Conservation (phyloP, 192 early-diverging fungal genomes). For the Podila horticola region DNA sequence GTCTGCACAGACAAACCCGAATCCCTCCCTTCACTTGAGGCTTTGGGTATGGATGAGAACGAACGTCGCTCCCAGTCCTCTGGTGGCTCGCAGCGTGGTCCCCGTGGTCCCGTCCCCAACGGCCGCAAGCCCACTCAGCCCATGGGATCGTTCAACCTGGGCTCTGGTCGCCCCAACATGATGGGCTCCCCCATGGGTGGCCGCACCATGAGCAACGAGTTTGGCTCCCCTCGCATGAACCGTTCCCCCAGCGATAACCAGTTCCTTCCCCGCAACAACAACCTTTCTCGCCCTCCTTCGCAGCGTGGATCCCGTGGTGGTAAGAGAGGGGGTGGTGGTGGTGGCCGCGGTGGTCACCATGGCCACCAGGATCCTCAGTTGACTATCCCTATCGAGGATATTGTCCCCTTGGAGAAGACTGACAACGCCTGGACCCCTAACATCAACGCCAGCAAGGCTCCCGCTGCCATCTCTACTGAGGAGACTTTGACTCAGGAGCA, state of each 20-base stretch:
- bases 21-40: slow-evolving; percentile 62
- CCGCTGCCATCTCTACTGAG: slow-evolving; percentile 41
- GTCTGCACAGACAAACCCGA: slow-evolving; percentile 72
- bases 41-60: slow-evolving; percentile 54
- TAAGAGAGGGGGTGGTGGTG: slow-evolving; percentile 43
- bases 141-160: slow-evolving; percentile 55
- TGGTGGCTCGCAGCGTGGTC: slow-evolving; percentile 22
- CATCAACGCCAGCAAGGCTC: slow-evolving; percentile 57
- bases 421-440: slow-evolving; percentile 86
- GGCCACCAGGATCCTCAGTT: slow-evolving; percentile 57
- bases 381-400: slow-evolving; percentile 65
- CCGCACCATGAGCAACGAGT: slow-evolving; percentile 55
- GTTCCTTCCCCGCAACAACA: slow-evolving; percentile 43
- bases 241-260: slow-evolving; percentile 20
- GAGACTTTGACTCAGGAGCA: slow-evolving; percentile 64
- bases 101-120: slow-evolving; percentile 39
- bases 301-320: slow-evolving; percentile 64
- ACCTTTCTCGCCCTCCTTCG: slow-evolving; percentile 49
- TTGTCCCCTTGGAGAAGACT: slow-evolving; percentile 83
- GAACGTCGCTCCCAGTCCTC: slow-evolving; percentile 47
- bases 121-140: slow-evolving; percentile 48
- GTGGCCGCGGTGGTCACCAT: slow-evolving; percentile 65
- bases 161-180: slow-evolving; percentile 44
- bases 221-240: slow-evolving; percentile 17
- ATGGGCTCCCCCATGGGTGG: slow-evolving; percentile 52